Percentiles rank a stretch among this genome's conserved stretches.
Conservation (phyloP, 768 basidiomycete genomes). For the Phlegmacium glaucopus region DNA sequence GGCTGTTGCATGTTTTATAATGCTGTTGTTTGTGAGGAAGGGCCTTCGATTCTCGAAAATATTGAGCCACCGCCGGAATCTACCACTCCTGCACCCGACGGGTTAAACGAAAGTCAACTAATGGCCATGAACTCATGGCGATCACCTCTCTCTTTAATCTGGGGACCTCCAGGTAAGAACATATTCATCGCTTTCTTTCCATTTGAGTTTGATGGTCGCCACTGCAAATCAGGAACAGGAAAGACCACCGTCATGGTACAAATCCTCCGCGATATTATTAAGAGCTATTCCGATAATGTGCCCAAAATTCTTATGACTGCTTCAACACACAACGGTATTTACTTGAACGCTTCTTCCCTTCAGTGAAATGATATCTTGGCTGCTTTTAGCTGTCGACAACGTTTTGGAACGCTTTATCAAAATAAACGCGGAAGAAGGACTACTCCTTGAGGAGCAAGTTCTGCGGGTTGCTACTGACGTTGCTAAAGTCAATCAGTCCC, state of each 20-base stretch:
- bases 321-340: conserved; percentile 62
- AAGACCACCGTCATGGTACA: conserved; percentile 70
- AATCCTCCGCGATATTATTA: conserved; percentile 45
- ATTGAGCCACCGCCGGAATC: conserved; percentile 1
- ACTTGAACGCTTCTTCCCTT: background rate
- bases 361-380: background rate
- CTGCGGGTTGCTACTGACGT: conserved; percentile 67
- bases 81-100: conserved; percentile 8
- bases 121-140: conserved; percentile 44
- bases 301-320: conserved; percentile 63
- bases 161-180: conserved; percentile 64
- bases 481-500: conserved; percentile 52
- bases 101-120: conserved; percentile 55
- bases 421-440: conserved; percentile 36
- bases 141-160: conserved; percentile 51
- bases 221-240: conserved; percentile 48
- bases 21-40: conserved; percentile 38
- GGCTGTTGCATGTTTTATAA: conserved; percentile 48
- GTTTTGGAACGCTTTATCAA: conserved; percentile 60
- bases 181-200: background rate
- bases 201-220: background rate
- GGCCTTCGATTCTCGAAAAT: background rate
- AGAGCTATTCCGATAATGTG: conserved; percentile 18
- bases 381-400: conserved; percentile 57
- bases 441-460: conserved; percentile 56